A percentile compares a stretch with the other conserved stretches of the same genome.
Evolutionary conservation across 2,329 filamentous ascomycete genomes (phyloP).

Genomic region (Pestalotiopsis sp.): DNA sequence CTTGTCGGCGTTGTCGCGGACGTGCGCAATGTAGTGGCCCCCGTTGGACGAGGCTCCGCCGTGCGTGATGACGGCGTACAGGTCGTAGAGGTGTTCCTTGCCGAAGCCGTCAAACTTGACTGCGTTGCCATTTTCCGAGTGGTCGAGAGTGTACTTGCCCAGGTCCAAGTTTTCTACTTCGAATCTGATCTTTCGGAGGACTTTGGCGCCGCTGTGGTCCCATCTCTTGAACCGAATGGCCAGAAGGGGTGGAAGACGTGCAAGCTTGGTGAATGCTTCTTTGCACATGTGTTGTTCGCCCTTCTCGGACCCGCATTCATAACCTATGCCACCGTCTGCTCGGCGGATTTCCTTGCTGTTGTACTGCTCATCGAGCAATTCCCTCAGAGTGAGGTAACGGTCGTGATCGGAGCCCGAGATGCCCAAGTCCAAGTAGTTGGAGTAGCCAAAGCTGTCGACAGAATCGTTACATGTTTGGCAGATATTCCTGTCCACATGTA

Average conservation of each 20-base stretch:
- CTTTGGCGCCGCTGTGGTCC: slow-evolving; percentile 53
- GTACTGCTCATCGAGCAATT: slow-evolving; percentile 5
- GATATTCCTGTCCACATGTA: slow-evolving; percentile 2
- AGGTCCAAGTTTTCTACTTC: slow-evolving; percentile 69
- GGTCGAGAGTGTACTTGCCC: slow-evolving; percentile 33
- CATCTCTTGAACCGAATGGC: slow-evolving; percentile 61
- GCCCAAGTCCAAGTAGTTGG: slow-evolving; percentile 4
- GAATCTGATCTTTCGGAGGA: slow-evolving; percentile 72
- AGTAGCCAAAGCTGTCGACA: background rate
- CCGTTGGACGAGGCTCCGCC: slow-evolving; percentile 64
- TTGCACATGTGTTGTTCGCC: slow-evolving; percentile 10
- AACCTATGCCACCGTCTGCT: slow-evolving; percentile 1
- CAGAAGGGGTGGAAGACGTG: slow-evolving; percentile 75
- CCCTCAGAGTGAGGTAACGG: background rate
- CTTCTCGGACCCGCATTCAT: slow-evolving; percentile 4
- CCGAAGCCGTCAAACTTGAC: slow-evolving; percentile 41
- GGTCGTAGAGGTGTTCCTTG: slow-evolving; percentile 73
- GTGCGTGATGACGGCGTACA: slow-evolving; percentile 83
- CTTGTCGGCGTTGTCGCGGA: slow-evolving; percentile 47
- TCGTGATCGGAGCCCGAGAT: background rate
- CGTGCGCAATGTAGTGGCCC: slow-evolving; percentile 79
- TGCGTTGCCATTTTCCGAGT: slow-evolving; percentile 7
- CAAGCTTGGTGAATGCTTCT: slow-evolving; percentile 41
- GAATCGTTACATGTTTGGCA: slow-evolving; percentile 2
- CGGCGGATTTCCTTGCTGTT: background rate